These are phyloP conservation scores for Graphiopsis chlorocephala DNA, from an alignment of 2,329 filamentous ascomycete species.

Conservation along the genomic window DNA sequence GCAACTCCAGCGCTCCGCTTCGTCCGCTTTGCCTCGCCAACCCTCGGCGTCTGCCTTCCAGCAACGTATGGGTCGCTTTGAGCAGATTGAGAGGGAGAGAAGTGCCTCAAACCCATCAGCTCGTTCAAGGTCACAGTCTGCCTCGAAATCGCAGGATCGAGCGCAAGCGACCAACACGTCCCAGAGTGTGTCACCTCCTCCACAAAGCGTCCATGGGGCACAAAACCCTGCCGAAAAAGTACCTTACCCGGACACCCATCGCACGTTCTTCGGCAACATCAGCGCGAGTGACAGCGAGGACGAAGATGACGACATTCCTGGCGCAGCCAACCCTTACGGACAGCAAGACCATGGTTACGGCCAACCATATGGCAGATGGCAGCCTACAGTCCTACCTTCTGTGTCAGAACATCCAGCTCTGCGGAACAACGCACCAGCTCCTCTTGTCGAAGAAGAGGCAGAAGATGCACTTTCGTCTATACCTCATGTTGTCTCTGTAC, in stretches of 20 bases:
- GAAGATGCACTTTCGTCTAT: slow-evolving; percentile 19
- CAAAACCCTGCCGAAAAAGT: slow-evolving; percentile 14
- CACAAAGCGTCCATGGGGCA: slow-evolving; percentile 23
- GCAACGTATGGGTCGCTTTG: slow-evolving; percentile 25
- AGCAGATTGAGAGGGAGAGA: slow-evolving; percentile 23
- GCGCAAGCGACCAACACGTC: slow-evolving; percentile 33
- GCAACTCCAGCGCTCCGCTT: slow-evolving; percentile 64
- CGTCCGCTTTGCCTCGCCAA: slow-evolving; percentile 17
- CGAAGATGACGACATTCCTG: slow-evolving; percentile 29
- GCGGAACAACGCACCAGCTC: slow-evolving; percentile 25
- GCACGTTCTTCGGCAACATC: slow-evolving; percentile 40
- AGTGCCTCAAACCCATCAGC: slow-evolving; percentile 21
- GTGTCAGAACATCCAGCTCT: slow-evolving; percentile 38
- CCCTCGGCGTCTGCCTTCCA: slow-evolving; percentile 22
- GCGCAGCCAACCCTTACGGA: slow-evolving; percentile 19
- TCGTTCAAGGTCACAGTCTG: slow-evolving; percentile 32
- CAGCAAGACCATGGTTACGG: slow-evolving; percentile 27
- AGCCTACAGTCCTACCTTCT: slow-evolving; percentile 30
- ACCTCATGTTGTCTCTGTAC: neutral
- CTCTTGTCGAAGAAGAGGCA: slow-evolving; percentile 30
- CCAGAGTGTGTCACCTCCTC: slow-evolving; percentile 47
- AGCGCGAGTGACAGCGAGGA: slow-evolving; percentile 41
- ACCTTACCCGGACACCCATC: slow-evolving; percentile 32
- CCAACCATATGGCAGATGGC: slow-evolving; percentile 29
- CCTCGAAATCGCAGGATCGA: slow-evolving; percentile 29